phyloP scores from a whole-genome alignment of 1,284 basidiomycete genomes.

The Porodaedalea pini region DNA sequence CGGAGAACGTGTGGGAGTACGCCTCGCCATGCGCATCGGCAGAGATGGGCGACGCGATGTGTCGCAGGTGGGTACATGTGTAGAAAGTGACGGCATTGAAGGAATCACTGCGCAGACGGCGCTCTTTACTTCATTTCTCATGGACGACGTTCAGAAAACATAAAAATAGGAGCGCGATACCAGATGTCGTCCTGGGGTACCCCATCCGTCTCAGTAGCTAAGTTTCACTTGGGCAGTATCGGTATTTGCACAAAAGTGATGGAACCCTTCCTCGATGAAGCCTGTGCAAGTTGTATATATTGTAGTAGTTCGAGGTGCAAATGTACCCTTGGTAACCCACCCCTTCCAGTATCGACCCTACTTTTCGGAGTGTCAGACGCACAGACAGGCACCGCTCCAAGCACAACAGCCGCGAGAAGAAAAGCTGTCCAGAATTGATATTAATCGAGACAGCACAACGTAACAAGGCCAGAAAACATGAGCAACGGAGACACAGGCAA shows the following conservation, averaged over 20 bases:
- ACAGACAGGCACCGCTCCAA: slow-evolving; percentile 64
- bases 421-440: slow-evolving; percentile 37
- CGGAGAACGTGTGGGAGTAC: slow-evolving; percentile 65
- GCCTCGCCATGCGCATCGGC: slow-evolving; percentile 5
- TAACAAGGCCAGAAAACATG: background rate
- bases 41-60: slow-evolving; percentile 59
- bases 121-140: slow-evolving; percentile 39
- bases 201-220: slow-evolving; percentile 77
- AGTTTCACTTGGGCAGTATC: slow-evolving; percentile 75
- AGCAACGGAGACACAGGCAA: slow-evolving; percentile 63
- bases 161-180: slow-evolving; percentile 4
- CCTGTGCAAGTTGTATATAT: slow-evolving; percentile 2
- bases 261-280: slow-evolving; percentile 66
- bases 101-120: slow-evolving; percentile 63
- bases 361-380: slow-evolving; percentile 63
- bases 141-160: slow-evolving; percentile 37
- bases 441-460: background rate
- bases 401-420: slow-evolving; percentile 57
- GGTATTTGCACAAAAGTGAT: slow-evolving; percentile 70
- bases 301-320: background rate
- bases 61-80: slow-evolving; percentile 65
- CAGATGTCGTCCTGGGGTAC: slow-evolving; percentile 69
- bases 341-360: slow-evolving; percentile 54
- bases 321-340: slow-evolving; percentile 70
- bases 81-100: slow-evolving; percentile 54